A percentile compares a stretch with the other conserved stretches of the same genome.
Evolutionary conservation across 352 stramenopile species (phyloP).

Genomic region (Pythium monospermum): DNA sequence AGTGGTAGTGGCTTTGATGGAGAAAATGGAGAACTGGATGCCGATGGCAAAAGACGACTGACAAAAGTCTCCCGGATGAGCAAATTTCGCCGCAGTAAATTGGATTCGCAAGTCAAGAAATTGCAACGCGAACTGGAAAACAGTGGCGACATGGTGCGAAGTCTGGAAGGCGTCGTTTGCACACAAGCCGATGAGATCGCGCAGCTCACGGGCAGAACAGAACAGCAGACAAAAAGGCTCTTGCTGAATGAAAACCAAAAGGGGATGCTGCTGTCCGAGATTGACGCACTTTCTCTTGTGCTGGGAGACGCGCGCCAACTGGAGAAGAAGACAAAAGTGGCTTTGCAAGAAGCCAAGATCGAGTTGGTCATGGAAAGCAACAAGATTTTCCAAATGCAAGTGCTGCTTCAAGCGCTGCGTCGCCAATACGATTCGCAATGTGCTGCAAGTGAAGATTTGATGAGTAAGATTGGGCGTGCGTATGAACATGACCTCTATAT

Average conservation of each 20-base stretch:
- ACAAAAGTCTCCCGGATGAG: constrained; percentile 53
- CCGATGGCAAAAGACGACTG: constrained; percentile 1
- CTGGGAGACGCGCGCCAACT: constrained; percentile 19
- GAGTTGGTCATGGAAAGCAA: constrained; percentile 43
- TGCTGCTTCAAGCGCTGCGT: constrained; percentile 31
- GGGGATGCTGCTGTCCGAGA: constrained; percentile 42
- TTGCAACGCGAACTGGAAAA: constrained; percentile 43
- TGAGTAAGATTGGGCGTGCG: constrained; percentile 43
- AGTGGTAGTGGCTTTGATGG: no score
- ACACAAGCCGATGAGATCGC: constrained; percentile 46
- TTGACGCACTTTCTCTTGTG: constrained; percentile 29
- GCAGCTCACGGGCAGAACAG: constrained; percentile 33
- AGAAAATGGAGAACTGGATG: constrained; percentile 11
- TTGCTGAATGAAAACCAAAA: constrained; percentile 42
- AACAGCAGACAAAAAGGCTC: constrained; percentile 36
- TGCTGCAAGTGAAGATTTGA: constrained; percentile 45
- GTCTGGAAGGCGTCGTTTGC: constrained; percentile 50
- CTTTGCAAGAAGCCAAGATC: constrained; percentile 34
- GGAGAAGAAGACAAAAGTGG: constrained; percentile 19
- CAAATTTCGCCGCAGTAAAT: constrained; percentile 58
- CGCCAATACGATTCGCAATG: constrained; percentile 48
- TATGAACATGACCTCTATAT: constrained; percentile 64
- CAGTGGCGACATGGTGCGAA: constrained; percentile 40
- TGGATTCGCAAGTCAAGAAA: constrained; percentile 58
- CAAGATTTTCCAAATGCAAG: constrained; percentile 37